A percentile compares a stretch with the other conserved stretches of the same genome.
Conservation (phyloP, 2,329 filamentous ascomycete genomes). For the Paraphaeosphaeria sporulosa region DNA sequence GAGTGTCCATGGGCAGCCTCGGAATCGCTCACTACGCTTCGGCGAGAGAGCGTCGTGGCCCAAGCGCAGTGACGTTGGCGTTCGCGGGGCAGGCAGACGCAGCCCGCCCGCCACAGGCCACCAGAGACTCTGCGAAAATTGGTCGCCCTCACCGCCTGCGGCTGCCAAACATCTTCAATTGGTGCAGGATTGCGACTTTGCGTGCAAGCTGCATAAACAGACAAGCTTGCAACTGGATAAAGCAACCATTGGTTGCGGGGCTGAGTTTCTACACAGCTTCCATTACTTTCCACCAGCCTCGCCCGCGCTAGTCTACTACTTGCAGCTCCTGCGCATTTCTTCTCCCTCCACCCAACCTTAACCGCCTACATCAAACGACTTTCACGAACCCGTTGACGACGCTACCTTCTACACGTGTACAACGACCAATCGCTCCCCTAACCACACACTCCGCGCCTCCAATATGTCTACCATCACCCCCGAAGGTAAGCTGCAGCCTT, state of each 20-base stretch:
- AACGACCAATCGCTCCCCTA: slow-evolving; percentile 1
- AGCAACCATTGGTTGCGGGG: slow-evolving; percentile 20
- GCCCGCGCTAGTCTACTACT: slow-evolving; percentile 43
- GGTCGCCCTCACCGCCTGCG: slow-evolving; percentile 12
- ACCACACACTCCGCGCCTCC: slow-evolving; percentile 15
- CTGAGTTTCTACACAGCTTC: slow-evolving; percentile 45
- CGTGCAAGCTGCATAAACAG: not conserved
- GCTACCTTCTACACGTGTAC: slow-evolving; percentile 8
- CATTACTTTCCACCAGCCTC: slow-evolving; percentile 47
- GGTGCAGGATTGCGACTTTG: slow-evolving; percentile 8
- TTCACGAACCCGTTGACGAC: slow-evolving; percentile 18
- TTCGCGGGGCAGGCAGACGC: slow-evolving; percentile 34
- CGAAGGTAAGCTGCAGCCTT: slow-evolving; percentile 50
- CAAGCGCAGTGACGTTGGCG: slow-evolving; percentile 30
- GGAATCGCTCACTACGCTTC: slow-evolving; percentile 22
- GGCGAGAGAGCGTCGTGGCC: slow-evolving; percentile 25
- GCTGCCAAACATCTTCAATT: slow-evolving; percentile 5
- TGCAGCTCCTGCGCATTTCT: slow-evolving; percentile 44
- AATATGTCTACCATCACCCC: slow-evolving; percentile 46
- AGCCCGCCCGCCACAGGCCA: slow-evolving; percentile 26
- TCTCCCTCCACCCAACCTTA: slow-evolving; percentile 37
- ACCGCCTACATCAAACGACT: slow-evolving; percentile 24
- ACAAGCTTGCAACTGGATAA: slow-evolving; percentile 8
- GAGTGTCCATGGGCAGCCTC: slow-evolving; percentile 24
- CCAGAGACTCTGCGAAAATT: slow-evolving; percentile 17